phyloP scores from a whole-genome alignment of 179 eudicot genomes.

The Gypsophila paniculata region DNA sequence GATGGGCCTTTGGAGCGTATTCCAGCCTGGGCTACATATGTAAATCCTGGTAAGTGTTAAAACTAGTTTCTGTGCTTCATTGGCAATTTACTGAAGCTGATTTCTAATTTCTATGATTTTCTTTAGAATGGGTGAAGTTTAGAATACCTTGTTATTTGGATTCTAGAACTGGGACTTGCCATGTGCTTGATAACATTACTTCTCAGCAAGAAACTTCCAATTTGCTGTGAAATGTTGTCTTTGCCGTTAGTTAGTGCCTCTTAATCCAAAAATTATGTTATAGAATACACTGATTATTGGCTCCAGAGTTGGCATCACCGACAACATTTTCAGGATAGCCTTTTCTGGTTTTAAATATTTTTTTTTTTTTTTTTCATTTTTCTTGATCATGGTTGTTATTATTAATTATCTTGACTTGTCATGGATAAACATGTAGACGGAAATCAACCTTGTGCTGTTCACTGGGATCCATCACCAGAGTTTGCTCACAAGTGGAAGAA shows the following conservation, averaged over 20 bases:
- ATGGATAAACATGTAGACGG: conserved; percentile 55
- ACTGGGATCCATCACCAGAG: conserved; percentile 95
- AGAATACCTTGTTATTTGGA: too few species aligned
- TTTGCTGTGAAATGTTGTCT: neutral
- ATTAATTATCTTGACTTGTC: conserved; percentile 1
- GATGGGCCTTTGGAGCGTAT: conserved; percentile 85
- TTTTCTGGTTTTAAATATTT: neutral
- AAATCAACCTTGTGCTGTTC: conserved; percentile 75
- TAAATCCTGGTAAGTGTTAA: conserved; percentile 70
- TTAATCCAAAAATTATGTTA: neutral
- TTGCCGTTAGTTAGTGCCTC: neutral
- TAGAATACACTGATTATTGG: conserved; percentile 2
- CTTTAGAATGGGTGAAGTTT: neutral
- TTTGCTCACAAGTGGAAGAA: conserved; percentile 67
- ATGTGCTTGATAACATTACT: neutral
- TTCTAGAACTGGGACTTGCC: neutral
- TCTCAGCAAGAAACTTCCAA: neutral
- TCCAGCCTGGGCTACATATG: conserved; percentile 99
- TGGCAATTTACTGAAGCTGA: neutral
- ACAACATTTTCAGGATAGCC: too few species aligned
- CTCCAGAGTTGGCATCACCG: neutral
- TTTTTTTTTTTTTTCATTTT: neutral
- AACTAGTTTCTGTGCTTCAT: conserved; percentile 14
- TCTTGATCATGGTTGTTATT: neutral
- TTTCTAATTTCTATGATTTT: neutral